Evolutionary conservation across 352 stramenopile species (phyloP), one percentile per base, ranked within the genome.

Genomic region (Phytophthora boehmeriae): DNA sequence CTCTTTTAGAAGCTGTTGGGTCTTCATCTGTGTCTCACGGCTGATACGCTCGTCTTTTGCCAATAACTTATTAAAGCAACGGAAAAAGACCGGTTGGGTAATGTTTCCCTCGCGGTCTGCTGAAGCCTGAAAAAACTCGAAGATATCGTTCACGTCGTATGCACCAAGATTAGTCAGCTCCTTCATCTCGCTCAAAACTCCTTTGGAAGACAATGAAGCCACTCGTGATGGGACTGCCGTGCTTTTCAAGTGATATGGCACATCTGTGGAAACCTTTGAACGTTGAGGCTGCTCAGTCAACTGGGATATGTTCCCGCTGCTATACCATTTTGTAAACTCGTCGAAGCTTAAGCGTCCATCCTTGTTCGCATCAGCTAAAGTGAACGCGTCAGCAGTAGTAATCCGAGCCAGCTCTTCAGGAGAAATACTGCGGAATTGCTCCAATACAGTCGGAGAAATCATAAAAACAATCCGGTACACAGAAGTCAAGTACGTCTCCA

Each of bases 281-380:
- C 56, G 52, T n/a, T 67, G 45, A 14, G 42, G 17, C 28, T 71
- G 72, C 27, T 60, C 17, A 20, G 28, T 17, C 42, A 52, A 14
- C 38, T 45, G 50, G 59, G 64, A 20, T 5, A 23, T 16, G 22
- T 44, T 52, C 58, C 86, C 75, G 13, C 50, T 71, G 43, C 66
- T 76, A 51, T 93, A 96, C 89, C 89, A 97, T 39, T 87, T 78
- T 4, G 79, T 89, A 57, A 97, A 97, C 56, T 96, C 89, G 1
- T 85, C 68, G 30, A 92, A 88, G 55, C 81, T 93, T 38, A 97
- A 55, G 4, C 75, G 73, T 0, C 72, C 85, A 48, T 96, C 87
- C 19, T 75, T 64, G 35, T 95, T 91, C 13, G 66, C 23, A 63
- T 95, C 83, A 34, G 71, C 76, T 11, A 71, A 51, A 6, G 44